phyloP scores from a whole-genome alignment of 2,329 filamentous ascomycete species.

The Thelonectria olida region DNA sequence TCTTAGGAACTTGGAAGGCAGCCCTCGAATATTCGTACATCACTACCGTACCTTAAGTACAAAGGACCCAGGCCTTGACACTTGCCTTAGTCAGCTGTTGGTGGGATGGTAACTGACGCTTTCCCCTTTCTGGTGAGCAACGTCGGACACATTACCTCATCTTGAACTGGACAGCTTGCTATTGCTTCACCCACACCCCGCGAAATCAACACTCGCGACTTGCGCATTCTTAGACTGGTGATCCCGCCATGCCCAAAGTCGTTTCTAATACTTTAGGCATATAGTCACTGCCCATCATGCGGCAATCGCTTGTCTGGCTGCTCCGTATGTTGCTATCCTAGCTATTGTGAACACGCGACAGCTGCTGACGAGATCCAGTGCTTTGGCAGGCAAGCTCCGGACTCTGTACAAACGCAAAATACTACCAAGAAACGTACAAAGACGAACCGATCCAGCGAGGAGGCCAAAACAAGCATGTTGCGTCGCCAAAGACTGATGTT shows the following conservation, averaged over 20 bases:
- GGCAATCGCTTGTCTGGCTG: constrained; percentile 51
- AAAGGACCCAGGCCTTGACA: too few species aligned
- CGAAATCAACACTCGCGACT: constrained; percentile 31
- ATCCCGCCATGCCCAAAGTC: constrained; percentile 43
- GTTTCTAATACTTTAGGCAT: constrained; percentile 37
- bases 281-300: constrained; percentile 52
- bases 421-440: constrained; percentile 44
- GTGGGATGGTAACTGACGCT: constrained; percentile 2
- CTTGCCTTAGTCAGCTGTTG: constrained; percentile 16
- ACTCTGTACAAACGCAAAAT: constrained; percentile 50
- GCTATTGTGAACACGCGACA: constrained; percentile 33
- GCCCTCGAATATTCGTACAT: too few species aligned
- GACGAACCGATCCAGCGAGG: constrained; percentile 39
- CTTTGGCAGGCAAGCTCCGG: constrained; percentile 56
- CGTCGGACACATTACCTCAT: constrained; percentile 40
- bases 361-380: constrained; percentile 48
- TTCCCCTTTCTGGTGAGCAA: constrained; percentile 14
- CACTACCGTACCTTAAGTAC: too few species aligned
- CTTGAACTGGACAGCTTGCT: constrained; percentile 44
- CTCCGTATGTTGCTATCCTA: constrained; percentile 46
- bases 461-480: constrained; percentile 44
- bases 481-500: constrained; percentile 44
- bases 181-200: constrained; percentile 27
- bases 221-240: constrained; percentile 17
- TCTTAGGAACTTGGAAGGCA: too few species aligned